Base-by-base conservation (phyloP, 2,329 filamentous ascomycete species). In the Cercospora nicotianae region DNA sequence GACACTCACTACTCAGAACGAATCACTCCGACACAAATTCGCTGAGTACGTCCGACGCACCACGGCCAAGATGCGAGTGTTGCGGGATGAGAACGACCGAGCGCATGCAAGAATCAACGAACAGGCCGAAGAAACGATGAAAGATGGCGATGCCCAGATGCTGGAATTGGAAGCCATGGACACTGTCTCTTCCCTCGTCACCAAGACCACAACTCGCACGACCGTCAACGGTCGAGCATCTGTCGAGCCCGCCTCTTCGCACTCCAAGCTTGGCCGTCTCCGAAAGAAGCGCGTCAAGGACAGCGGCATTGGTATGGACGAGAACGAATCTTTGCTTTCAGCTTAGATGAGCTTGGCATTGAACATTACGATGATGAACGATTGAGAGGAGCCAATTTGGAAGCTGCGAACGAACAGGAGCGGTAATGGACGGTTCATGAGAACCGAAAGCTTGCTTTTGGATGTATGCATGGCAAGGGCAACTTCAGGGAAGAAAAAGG, bases 21-120 rank as follows among this genome's bases (percentile, higher is more conserved):
- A 79, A 57, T 72, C 67, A 7, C 66, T 78, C 57, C 68, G 72
- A 45, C 63, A 64, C 61, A 69, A 75, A 42, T 76, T 78, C 71
- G 60, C 73, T 39, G 77, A 78, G 13, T 77, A 80, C 6, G 77
- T 77, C 26, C 76, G 77, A 18, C 73, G 75, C 12, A 77, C 77
- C 16, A 74, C 72, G 1, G 75, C 75, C 30, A 74, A 72, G 60
- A 77, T 82, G 45, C 71, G 72, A 3, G 70, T 68, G 3, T 72
- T 81, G 13, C 79, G 79, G 66, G 73, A 75, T 12, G 73, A 76
- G 10, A 62, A 71, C 7, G 67, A 64, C 33, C 57, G 53, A 63
- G 74, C 55, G 76, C 73, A 73, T 23, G 70, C 67, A 3, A 70
- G 67, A 9, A 73, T 68, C 26, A 72, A 74, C 18, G 67, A 70